These are phyloP conservation scores for Blastomyces percursus DNA, from an alignment of 2,329 filamentous ascomycete genomes.

Conservation along the genomic window DNA sequence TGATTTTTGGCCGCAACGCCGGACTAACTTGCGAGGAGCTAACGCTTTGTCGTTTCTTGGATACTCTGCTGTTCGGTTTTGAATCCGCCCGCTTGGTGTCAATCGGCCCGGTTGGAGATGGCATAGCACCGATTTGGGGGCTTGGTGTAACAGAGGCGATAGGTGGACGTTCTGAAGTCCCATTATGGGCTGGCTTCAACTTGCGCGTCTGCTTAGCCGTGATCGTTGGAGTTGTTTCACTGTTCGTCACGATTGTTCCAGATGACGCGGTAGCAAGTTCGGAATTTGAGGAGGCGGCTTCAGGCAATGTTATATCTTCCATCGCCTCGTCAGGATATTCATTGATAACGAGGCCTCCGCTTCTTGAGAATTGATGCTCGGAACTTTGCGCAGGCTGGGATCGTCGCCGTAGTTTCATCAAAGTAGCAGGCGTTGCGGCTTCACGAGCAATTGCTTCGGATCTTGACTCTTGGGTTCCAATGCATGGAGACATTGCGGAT, in stretches of 20 bases:
- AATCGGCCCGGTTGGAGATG: constrained; percentile 39
- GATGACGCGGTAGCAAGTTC: constrained; percentile 39
- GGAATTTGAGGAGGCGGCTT: constrained; percentile 49
- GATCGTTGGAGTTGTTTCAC: constrained; percentile 44
- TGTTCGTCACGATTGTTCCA: constrained; percentile 36
- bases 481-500: constrained; percentile 31
- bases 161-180: constrained; percentile 19
- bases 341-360: constrained; percentile 28
- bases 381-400: constrained; percentile 28
- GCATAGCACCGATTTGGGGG: constrained; percentile 43
- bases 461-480: constrained; percentile 23
- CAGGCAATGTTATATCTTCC: constrained; percentile 61
- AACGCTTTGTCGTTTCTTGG: constrained; percentile 60
- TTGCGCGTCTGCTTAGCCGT: constrained; percentile 54
- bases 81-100: constrained; percentile 37
- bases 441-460: constrained; percentile 31
- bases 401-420: constrained; percentile 62
- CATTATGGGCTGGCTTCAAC: constrained; percentile 19
- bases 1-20: constrained; percentile 77
- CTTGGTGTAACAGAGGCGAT: constrained; percentile 38
- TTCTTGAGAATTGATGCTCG: constrained; percentile 27
- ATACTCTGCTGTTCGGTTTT: constrained; percentile 40
- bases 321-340: constrained; percentile 46
- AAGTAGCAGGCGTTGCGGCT: constrained; percentile 74
- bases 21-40: constrained; percentile 72